phyloP scores from a whole-genome alignment of 2,329 filamentous ascomycete genomes.

The Chrysosporium keratinophilum region DNA sequence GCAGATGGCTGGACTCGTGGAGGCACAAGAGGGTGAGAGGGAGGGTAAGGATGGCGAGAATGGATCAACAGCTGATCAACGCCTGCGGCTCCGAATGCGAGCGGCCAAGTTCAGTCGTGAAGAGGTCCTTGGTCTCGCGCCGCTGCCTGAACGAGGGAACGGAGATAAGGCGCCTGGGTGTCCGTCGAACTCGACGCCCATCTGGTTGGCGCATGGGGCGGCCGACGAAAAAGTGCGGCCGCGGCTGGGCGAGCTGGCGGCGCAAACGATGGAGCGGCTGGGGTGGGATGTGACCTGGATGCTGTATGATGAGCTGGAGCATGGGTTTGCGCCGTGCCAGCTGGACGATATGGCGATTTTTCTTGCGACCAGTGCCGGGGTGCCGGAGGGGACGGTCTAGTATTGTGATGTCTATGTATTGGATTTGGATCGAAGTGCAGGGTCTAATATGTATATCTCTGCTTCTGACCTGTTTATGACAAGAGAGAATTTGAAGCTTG shows the following conservation, averaged over 20 bases:
- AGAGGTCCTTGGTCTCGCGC: constrained; percentile 12
- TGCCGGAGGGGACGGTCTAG: constrained; percentile 14
- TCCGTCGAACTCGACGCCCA: constrained; percentile 7
- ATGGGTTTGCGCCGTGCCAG: constrained; percentile 15
- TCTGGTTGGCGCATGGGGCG: constrained; percentile 16
- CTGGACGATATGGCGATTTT: constrained; percentile 17
- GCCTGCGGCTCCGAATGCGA: background rate
- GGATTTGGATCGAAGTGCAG: no score
- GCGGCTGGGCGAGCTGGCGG: constrained; percentile 11
- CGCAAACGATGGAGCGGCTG: constrained; percentile 14
- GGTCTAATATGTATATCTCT: no score
- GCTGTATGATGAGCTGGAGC: constrained; percentile 17
- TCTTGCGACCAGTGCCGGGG: constrained; percentile 12
- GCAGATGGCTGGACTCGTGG: constrained; percentile 26
- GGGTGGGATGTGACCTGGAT: constrained; percentile 18
- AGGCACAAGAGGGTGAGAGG: background rate
- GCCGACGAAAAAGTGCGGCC: constrained; percentile 11
- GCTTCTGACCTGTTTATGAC: no score
- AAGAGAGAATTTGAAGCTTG: no score
- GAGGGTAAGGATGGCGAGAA: background rate
- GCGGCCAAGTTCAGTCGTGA: constrained; percentile 13
- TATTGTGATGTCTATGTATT: background rate
- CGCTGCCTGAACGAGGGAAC: background rate
- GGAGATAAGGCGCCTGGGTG: background rate
- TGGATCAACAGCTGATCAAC: background rate